Evolutionary conservation across 768 basidiomycete species (phyloP).

Genomic region (Coprinopsis strossmayeri): DNA sequence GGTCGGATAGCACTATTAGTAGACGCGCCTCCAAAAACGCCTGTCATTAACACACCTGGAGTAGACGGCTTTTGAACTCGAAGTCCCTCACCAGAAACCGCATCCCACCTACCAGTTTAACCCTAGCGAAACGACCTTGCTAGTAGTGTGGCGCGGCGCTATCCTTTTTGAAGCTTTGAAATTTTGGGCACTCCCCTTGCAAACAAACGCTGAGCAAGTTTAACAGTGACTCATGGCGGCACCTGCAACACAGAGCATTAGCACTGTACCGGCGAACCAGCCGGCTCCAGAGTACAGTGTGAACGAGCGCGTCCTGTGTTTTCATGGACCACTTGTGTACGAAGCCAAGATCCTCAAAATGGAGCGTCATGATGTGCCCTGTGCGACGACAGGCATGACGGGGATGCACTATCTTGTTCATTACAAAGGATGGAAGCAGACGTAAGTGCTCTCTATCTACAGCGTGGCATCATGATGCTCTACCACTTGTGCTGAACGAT

Average conservation of each 20-base stretch:
- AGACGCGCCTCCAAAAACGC: no score
- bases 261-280: background rate
- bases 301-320: conserved; percentile 86
- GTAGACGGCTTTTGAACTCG: no score
- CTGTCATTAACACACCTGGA: no score
- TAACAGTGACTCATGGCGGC: background rate
- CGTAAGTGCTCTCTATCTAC: conserved; percentile 41
- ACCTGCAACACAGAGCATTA: background rate
- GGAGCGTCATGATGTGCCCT: conserved; percentile 59
- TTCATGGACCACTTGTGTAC: conserved; percentile 92
- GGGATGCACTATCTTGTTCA: conserved; percentile 94
- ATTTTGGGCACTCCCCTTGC: no score
- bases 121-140: no score
- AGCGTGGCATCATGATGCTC: background rate
- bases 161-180: no score
- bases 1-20: no score
- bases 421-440: conserved; percentile 99
- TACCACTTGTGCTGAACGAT: no score
- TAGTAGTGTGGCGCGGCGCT: no score
- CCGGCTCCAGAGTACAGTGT: conserved; percentile 27
- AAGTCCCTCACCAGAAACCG: no score
- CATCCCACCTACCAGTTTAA: no score
- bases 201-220: background rate
- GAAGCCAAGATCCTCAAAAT: conserved; percentile 85
- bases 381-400: conserved; percentile 46